Base-by-base conservation (phyloP, 2,329 filamentous ascomycete genomes). In the Pseudocercospora cruenta region DNA sequence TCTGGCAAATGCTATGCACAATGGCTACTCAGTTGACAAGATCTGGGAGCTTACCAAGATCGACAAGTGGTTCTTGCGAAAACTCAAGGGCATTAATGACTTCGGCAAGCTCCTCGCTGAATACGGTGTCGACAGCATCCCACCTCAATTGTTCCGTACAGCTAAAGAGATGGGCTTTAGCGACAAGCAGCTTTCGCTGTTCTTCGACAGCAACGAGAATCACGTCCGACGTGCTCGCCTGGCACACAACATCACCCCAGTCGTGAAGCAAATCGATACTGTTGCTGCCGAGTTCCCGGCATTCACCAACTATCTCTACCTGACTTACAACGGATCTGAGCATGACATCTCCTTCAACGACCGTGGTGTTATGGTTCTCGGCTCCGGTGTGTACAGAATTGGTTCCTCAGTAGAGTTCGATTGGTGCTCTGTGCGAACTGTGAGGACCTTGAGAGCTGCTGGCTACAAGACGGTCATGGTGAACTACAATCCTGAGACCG, bases 41-140 rank as follows among this genome's bases (percentile, higher is more conserved):
- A 97, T 99, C 78, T 97, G 94, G 93, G 92, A 97, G 79, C 86
- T 98, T 83, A 99, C 95, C 76, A 93, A 94, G 82, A 99, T 99
- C 74, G 95, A 98, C 83, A 97, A 96, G 81, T 99, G 95, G 95
- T 99, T 98, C 85, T 82, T 99, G 71, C 89, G 88, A 80, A 94
- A 93, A 79, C 88, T 99, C 65, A 96, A 96, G 87, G 90, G 91
- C 28, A 84, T 99, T 9, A 96, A 90, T 80, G 88, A 97, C 82
- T 97, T 98, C 74, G 89, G 90, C 77, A 94, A 93, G 81, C 79
- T 86, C 24, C 92, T 97, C 88, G 84, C 86, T 66, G 84, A 83
- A 57, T 92, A 89, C 80, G 86, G 83, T 71, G 90, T 93, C 53
- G 87, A 90, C 64, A 87, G 85, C 57, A 84, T 88, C 64, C 86